phyloP scores from a whole-genome alignment of 768 basidiomycete genomes.

The Clitopilus hobsonii region DNA sequence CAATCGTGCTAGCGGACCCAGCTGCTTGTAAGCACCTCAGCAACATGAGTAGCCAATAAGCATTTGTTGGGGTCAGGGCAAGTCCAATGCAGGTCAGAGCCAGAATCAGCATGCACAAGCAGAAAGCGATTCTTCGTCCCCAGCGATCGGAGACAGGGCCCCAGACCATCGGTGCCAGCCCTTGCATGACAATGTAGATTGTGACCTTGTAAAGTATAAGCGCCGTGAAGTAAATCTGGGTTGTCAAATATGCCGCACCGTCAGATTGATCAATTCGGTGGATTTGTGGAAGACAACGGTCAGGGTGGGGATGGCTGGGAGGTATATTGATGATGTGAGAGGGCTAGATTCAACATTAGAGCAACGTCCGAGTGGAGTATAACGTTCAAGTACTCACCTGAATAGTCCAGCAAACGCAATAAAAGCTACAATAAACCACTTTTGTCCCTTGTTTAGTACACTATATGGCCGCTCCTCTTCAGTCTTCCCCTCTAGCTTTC shows the following conservation, averaged over 20 bases:
- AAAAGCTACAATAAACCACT: conserved; percentile 65
- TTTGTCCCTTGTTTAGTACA: conserved; percentile 50
- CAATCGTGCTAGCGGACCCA: conserved; percentile 76
- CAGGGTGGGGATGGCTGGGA: conserved; percentile 73
- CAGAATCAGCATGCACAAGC: conserved; percentile 60
- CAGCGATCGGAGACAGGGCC: conserved; percentile 64
- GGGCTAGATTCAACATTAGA: conserved; percentile 39
- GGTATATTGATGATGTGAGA: conserved; percentile 72
- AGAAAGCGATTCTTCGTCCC: conserved; percentile 61
- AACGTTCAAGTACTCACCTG: conserved; percentile 37
- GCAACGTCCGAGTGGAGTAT: neutral
- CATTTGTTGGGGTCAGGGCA: conserved; percentile 44
- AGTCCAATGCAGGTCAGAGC: conserved; percentile 61
- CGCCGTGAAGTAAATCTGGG: neutral
- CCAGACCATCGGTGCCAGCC: conserved; percentile 64
- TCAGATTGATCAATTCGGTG: conserved; percentile 71
- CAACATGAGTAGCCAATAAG: conserved; percentile 76
- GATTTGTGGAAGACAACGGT: conserved; percentile 61
- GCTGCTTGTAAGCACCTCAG: conserved; percentile 78
- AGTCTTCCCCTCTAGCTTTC: neutral
- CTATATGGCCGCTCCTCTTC: neutral
- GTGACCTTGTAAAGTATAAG: conserved; percentile 37
- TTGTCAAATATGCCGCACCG: conserved; percentile 42
- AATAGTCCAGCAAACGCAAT: conserved; percentile 55
- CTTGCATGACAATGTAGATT: conserved; percentile 69